Base-by-base conservation (phyloP, 2,329 filamentous ascomycete species). In the Claviceps spartinae region DNA sequence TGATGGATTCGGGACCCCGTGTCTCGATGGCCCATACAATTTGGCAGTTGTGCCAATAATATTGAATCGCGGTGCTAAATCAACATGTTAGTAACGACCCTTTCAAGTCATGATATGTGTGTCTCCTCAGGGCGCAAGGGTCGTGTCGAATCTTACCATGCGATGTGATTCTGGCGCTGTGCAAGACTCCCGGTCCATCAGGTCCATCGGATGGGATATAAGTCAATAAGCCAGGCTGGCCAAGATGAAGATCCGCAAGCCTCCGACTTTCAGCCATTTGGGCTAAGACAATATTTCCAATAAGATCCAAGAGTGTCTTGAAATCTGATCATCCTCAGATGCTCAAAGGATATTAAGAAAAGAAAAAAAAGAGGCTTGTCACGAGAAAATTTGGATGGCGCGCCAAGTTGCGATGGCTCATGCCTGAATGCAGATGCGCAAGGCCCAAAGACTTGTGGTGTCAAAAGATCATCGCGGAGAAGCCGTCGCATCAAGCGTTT, bases 191-290 rank as follows among this genome's bases (percentile, higher is more conserved):
- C 18, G 59, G 55, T 13, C 60, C 54, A 34, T 55, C 56, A 14
- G 58, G 53, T 52, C 58, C 50, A 14, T 62, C 53, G 22, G 56
- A 30, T 30, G 64, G 57, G 24, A 63, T 52, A 56, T 69, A 69
- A 51, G 60, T 61, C 48, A 69, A 52, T 47, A 57, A 55, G 36
- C 67, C 67, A 52, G 65, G 58, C 49, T 66, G 59, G 51, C 67
- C 67, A 49, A 65, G 58, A 38, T 59, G 54, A 14, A 66, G 62
- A 59, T 65, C 65, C 37, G 59, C 56, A 41, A 65, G 56, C 48
- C 60, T 60, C 55, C 60, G 59, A 37, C 56, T 55, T 50, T 69
- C 66, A 69, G 65, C 65, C 67, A 70, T 70, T 64, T 61, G 61
- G 62, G 51, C 60, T 59, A 48, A 61, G 60, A 57, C 59, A 56